Percentiles rank a stretch among this genome's conserved stretches.
Conservation (phyloP, 495 filamentous ascomycete species). For the Bryoglossum gracile region DNA sequence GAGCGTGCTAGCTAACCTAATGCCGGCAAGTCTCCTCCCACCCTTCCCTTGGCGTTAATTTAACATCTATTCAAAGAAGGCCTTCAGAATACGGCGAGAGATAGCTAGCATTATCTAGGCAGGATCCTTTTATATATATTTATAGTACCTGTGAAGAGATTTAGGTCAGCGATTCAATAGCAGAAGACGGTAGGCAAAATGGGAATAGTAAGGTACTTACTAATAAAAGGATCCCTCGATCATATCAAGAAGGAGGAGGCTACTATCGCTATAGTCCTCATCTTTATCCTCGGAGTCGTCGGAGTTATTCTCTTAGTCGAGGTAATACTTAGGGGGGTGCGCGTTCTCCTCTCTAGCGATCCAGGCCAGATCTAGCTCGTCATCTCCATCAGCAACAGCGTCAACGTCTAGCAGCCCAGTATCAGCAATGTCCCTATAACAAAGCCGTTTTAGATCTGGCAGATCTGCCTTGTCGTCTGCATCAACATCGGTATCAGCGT, state of each 20-base stretch:
- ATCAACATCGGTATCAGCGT: constrained; percentile 11
- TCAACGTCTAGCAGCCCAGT: not conserved
- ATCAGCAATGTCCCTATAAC: not conserved
- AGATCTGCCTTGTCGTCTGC: constrained; percentile 7
- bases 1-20: constrained; percentile 2
- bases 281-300: constrained; percentile 22
- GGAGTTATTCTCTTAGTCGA: constrained; percentile 27
- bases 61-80: constrained; percentile 13
- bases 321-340: constrained; percentile 30
- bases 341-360: not conserved
- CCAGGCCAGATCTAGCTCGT: not conserved
- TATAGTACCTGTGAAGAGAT: no score
- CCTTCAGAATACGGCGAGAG: constrained; percentile 17
- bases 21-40: constrained; percentile 10
- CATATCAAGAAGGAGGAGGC: no score
- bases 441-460: not conserved
- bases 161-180: no score
- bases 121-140: no score
- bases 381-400: not conserved
- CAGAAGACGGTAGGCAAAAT: no score
- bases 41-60: constrained; percentile 11
- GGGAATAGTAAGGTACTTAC: no score
- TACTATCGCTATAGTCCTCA: constrained; percentile 5
- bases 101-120: constrained; percentile 18
- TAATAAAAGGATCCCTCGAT: no score